Conservation (phyloP, 192 early-diverging fungal genomes). For the Jimgerdemannia flammicorona region DNA sequence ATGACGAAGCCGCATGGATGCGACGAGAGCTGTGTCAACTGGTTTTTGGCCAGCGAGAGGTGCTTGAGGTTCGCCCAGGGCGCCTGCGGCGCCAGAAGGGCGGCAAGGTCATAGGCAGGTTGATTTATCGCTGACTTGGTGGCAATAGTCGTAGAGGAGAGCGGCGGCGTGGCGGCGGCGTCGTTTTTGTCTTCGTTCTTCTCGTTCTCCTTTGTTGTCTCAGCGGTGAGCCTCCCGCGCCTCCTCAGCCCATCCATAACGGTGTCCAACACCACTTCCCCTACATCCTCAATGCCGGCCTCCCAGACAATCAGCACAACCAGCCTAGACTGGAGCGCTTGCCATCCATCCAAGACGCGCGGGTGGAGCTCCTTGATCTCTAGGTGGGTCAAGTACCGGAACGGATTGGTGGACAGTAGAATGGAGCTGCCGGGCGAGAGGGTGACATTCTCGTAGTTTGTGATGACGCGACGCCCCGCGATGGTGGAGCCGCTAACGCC, state of each 20-base stretch:
- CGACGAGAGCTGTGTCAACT: constrained; percentile 36
- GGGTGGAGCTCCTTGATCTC: constrained; percentile 48
- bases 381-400: constrained; percentile 41
- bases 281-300: constrained; percentile 41
- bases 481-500: constrained; percentile 6
- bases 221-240: not conserved
- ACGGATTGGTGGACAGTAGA: constrained; percentile 29
- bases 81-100: constrained; percentile 1
- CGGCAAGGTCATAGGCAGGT: constrained; percentile 9
- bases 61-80: constrained; percentile 37
- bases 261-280: constrained; percentile 38
- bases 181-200: not conserved
- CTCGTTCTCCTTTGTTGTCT: not conserved
- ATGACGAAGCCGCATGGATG: constrained; percentile 35
- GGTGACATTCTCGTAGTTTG: constrained; percentile 18
- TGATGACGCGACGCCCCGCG: constrained; percentile 22
- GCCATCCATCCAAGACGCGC: constrained; percentile 41
- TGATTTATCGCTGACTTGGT: not conserved
- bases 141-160: constrained; percentile 1
- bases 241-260: constrained; percentile 23
- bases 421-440: constrained; percentile 19
- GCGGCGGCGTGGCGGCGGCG: not conserved
- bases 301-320: constrained; percentile 38
- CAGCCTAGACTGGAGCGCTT: constrained; percentile 33
- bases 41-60: constrained; percentile 47